Evolutionary conservation across 192 early-diverging fungal species (phyloP).

Genomic region (Rhizoclosmatium globosum): DNA sequence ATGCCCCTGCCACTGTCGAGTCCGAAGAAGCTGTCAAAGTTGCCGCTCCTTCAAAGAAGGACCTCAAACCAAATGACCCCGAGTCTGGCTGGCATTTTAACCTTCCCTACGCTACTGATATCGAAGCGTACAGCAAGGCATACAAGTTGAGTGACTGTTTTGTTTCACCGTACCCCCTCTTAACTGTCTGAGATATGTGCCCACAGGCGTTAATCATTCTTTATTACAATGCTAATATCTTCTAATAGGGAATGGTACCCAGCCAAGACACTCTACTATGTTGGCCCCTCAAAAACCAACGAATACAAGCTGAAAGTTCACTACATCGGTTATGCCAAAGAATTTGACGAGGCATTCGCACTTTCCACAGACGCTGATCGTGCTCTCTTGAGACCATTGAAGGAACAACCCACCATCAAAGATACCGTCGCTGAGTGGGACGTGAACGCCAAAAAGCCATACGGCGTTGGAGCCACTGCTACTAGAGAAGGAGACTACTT

Average conservation of each 20-base stretch:
- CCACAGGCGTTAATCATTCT: too few species aligned
- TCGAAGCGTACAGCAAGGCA: constrained; percentile 13
- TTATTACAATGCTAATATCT: neutral
- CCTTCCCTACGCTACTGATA: neutral
- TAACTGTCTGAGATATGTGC: too few species aligned
- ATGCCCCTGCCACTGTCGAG: neutral
- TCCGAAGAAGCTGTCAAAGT: neutral
- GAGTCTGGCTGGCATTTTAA: constrained; percentile 21
- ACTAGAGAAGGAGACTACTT: neutral
- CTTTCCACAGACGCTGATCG: neutral
- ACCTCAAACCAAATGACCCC: neutral
- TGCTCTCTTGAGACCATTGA: neutral
- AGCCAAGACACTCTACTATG: constrained; percentile 1
- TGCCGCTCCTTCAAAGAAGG: neutral
- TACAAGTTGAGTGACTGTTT: constrained; percentile 7
- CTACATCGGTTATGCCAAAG: constrained; percentile 23
- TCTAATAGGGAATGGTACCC: constrained; percentile 4
- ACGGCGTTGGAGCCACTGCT: neutral
- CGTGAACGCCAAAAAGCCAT: neutral
- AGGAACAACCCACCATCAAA: neutral
- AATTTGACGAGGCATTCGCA: constrained; percentile 14
- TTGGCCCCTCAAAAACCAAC: neutral
- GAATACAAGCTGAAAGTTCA: constrained; percentile 26
- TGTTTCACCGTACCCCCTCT: neutral
- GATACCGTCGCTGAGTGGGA: neutral